Evolutionary conservation across 345 rosid species (phyloP), one percentile per base, ranked within the genome.

Genomic region (Lepidium sativum): DNA sequence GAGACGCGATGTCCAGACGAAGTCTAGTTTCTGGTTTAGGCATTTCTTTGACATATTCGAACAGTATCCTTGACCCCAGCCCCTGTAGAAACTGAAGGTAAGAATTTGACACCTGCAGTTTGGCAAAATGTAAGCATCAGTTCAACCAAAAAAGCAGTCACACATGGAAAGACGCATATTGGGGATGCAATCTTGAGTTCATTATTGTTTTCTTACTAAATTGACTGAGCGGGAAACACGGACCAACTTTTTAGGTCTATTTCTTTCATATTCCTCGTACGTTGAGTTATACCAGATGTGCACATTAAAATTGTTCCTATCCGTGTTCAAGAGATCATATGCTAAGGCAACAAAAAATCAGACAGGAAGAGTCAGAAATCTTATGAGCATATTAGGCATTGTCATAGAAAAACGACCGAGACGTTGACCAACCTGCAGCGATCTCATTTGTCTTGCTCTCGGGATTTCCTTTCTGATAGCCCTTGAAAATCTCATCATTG

Each of bases 201-300:
- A 65, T 31, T 1, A 3, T 31, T 60, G 34, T 17, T 61, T 38
- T 25, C 48, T 48, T 88, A 91, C 97, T 95, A 95, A 80, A 79
- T 95, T 91, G 44, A 95, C 72, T 2, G 86, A 80, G 15, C 97
- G 92, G 2, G 92, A 76, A 51, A 83, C 85, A 59, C 96, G 85
- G 61, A 86, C 9, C 79, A 86, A 72, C 16, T 67, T 49, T 49
- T 27, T 17, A 13, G 74, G 63, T 8, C 5, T 2, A 41, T 27
- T 27, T 20, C 62, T 34, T 31, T 68, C 7, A 45, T 48, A 65
- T 50, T 81, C 61, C 73, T 73, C 75, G 62, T 69, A 78, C 16
- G 89, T 83, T 40, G 95, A 80, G 69, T 95, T 91, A 82, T 86
- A 95, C 97, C 89, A 88, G 57, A 91, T 66, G 78, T 63, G 86